These are phyloP conservation scores for Chlorophyllum brunneum DNA, from an alignment of 768 basidiomycete species.

Conservation along the genomic window DNA sequence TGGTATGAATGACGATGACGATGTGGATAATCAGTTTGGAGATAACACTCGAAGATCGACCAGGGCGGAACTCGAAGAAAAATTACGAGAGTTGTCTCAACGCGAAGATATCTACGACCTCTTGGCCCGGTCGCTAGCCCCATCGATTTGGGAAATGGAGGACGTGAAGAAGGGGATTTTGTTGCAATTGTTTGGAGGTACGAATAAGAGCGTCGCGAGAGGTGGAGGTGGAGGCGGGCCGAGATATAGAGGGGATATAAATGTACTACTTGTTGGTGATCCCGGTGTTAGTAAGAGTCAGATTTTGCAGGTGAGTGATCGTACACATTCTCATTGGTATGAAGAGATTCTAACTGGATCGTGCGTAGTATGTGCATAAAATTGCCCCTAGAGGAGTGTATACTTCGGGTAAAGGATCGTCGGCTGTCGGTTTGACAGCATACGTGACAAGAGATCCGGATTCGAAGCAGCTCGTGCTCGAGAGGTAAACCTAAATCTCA, in stretches of 20 bases:
- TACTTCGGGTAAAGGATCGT: slow-evolving; percentile 96
- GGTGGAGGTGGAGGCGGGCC: slow-evolving; percentile 97
- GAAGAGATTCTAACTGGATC: neutral
- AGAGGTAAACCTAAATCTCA: slow-evolving; percentile 55
- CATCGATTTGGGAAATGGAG: slow-evolving; percentile 97
- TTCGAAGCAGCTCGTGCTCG: slow-evolving; percentile 95
- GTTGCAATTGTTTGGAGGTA: slow-evolving; percentile 94
- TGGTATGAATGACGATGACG: slow-evolving; percentile 29
- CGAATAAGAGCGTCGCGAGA: slow-evolving; percentile 90
- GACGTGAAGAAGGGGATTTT: slow-evolving; percentile 99
- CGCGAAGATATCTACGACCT: slow-evolving; percentile 84
- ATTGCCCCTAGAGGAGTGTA: slow-evolving; percentile 97
- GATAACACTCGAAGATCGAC: slow-evolving; percentile 39
- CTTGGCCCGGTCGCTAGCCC: slow-evolving; percentile 82
- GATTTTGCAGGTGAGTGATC: slow-evolving; percentile 70
- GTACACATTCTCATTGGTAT: neutral
- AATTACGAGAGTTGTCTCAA: slow-evolving; percentile 67
- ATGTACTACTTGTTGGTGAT: slow-evolving; percentile 94
- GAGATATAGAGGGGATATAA: slow-evolving; percentile 96
- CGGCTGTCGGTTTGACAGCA: slow-evolving; percentile 96
- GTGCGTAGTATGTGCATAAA: slow-evolving; percentile 91
- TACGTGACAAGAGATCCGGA: slow-evolving; percentile 99
- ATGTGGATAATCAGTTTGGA: slow-evolving; percentile 28
- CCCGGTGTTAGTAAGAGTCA: slow-evolving; percentile 97
- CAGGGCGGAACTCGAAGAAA: slow-evolving; percentile 75